phyloP scores from a whole-genome alignment of 495 filamentous ascomycete genomes.

The Talaromyces trachyspermus region DNA sequence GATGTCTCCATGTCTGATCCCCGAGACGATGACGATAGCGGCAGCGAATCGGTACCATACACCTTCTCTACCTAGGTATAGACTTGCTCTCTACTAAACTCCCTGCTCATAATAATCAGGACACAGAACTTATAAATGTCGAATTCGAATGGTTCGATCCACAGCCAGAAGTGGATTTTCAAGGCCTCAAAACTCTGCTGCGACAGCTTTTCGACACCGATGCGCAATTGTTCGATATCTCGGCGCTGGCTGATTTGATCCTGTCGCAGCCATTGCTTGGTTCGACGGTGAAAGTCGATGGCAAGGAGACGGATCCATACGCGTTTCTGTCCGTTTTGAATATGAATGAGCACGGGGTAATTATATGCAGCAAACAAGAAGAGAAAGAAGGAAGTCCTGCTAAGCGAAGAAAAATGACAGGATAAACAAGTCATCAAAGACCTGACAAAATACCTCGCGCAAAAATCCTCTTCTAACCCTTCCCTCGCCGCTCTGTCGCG shows the following conservation, averaged over 20 bases:
- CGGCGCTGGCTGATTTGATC: constrained; percentile 77
- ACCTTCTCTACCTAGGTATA: no score
- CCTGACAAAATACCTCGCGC: constrained; percentile 62
- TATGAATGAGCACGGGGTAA: constrained; percentile 63
- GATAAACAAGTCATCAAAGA: constrained; percentile 62
- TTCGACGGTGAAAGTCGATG: constrained; percentile 91
- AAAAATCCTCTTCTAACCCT: constrained; percentile 48
- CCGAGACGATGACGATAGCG: constrained; percentile 27
- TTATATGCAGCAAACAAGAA: not conserved
- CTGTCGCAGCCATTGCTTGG: constrained; percentile 82
- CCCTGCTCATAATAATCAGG: constrained; percentile 44
- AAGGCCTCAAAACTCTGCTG: constrained; percentile 84
- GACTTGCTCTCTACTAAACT: no score
- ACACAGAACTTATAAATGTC: constrained; percentile 84
- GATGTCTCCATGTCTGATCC: constrained; percentile 34
- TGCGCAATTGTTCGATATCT: constrained; percentile 75
- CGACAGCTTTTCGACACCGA: constrained; percentile 93
- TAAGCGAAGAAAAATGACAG: constrained; percentile 23
- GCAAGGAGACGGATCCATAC: constrained; percentile 88
- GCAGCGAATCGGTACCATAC: constrained; percentile 37
- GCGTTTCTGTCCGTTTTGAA: constrained; percentile 91
- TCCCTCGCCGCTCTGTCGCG: constrained; percentile 45
- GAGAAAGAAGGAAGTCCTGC: no score
- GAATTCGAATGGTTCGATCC: constrained; percentile 99
- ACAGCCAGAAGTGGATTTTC: constrained; percentile 82